Conservation (phyloP, 768 basidiomycete genomes). For the Clavulina sp. region DNA sequence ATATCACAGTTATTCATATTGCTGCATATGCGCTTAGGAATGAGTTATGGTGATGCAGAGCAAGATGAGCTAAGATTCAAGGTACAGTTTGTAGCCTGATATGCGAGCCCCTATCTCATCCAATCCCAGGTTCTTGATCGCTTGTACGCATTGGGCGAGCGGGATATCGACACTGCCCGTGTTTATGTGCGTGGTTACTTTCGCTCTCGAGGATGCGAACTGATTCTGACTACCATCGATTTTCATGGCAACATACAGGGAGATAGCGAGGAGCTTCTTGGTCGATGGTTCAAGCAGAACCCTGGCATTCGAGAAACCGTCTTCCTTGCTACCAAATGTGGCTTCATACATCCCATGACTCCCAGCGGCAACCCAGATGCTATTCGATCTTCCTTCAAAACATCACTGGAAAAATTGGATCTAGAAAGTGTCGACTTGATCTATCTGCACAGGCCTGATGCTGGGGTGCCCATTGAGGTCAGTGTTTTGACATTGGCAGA, state of each 20-base stretch:
- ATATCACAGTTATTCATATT: too few species aligned
- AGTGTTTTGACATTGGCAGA: slow-evolving; percentile 12
- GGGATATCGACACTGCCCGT: slow-evolving; percentile 26
- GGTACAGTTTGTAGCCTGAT: too few species aligned
- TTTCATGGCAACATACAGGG: too few species aligned
- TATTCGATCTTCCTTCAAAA: slow-evolving; percentile 5
- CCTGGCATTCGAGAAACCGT: slow-evolving; percentile 34
- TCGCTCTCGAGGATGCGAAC: slow-evolving; percentile 10
- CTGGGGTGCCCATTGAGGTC: slow-evolving; percentile 13
- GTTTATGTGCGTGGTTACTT: background rate
- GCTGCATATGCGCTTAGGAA: too few species aligned
- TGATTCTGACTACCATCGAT: background rate
- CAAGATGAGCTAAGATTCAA: too few species aligned
- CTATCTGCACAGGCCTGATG: slow-evolving; percentile 13
- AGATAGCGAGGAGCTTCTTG: slow-evolving; percentile 27
- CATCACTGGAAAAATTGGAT: slow-evolving; percentile 10
- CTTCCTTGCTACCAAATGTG: slow-evolving; percentile 48
- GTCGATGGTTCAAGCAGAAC: slow-evolving; percentile 37
- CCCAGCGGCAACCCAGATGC: slow-evolving; percentile 10
- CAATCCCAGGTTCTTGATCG: slow-evolving; percentile 30
- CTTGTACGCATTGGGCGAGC: slow-evolving; percentile 26
- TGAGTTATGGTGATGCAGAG: too few species aligned
- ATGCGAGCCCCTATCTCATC: too few species aligned
- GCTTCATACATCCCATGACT: slow-evolving; percentile 10
- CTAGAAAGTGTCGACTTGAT: slow-evolving; percentile 12